These are phyloP conservation scores for Solanum bukasovii DNA, from an alignment of 257 asterid genomes.

Conservation along the genomic window DNA sequence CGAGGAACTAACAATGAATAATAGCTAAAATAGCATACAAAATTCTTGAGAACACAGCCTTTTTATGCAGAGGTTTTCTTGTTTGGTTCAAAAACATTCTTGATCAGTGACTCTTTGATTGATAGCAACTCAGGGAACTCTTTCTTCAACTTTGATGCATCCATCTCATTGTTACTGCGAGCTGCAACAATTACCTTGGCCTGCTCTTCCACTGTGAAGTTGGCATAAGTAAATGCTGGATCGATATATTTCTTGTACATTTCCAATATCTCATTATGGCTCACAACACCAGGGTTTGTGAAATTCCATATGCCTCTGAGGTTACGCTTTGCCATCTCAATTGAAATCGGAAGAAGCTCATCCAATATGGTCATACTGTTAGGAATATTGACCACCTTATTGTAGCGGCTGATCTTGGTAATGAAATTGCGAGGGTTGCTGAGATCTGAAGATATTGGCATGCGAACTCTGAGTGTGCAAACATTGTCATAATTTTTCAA, in stretches of 20 bases:
- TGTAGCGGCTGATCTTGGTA: slow-evolving; percentile 7
- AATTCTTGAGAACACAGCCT: neutral
- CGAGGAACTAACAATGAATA: neutral
- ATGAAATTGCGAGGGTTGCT: slow-evolving; percentile 14
- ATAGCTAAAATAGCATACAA: neutral
- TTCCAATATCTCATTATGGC: slow-evolving; percentile 12
- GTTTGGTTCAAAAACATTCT: slow-evolving; percentile 14
- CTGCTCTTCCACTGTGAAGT: slow-evolving; percentile 16
- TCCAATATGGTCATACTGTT: slow-evolving; percentile 13
- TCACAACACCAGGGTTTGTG: slow-evolving; percentile 13
- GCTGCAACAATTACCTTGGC: slow-evolving; percentile 15
- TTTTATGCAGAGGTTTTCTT: slow-evolving; percentile 3
- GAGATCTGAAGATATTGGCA: slow-evolving; percentile 17
- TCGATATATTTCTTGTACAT: slow-evolving; percentile 11
- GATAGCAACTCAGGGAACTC: slow-evolving; percentile 7
- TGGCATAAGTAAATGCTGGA: slow-evolving; percentile 3
- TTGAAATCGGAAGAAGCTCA: slow-evolving; percentile 16
- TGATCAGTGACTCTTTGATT: slow-evolving; percentile 12
- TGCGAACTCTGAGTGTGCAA: slow-evolving; percentile 11
- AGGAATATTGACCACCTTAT: slow-evolving; percentile 15
- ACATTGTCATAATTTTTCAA: slow-evolving; percentile 9
- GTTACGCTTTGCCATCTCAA: slow-evolving; percentile 16
- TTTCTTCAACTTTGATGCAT: slow-evolving; percentile 16
- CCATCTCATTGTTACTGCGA: slow-evolving; percentile 15
- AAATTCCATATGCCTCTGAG: slow-evolving; percentile 12